A percentile compares a stretch with the other conserved stretches of the same genome.
Evolutionary conservation across 2,329 filamentous ascomycete genomes (phyloP).

Genomic region (Penicillium sclerotiorum): DNA sequence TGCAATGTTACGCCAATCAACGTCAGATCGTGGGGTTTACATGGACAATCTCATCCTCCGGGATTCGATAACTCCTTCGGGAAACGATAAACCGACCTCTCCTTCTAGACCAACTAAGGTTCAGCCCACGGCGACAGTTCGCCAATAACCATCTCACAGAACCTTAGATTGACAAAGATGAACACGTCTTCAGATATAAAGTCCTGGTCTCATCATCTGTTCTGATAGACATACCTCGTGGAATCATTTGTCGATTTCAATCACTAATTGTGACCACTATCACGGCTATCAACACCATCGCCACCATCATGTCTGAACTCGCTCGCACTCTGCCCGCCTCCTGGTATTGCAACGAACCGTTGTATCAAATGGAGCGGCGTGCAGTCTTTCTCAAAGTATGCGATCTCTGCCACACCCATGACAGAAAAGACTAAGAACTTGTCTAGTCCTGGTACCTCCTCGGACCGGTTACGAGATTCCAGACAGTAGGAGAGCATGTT

Average conservation of each 20-base stretch:
- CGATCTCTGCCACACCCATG: background rate
- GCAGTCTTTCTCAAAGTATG: conserved; percentile 54
- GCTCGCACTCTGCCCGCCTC: conserved; percentile 53
- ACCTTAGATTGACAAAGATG: background rate
- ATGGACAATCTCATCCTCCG: conserved; percentile 8
- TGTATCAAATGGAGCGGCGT: conserved; percentile 55
- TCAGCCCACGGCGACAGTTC: background rate
- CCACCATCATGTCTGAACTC: conserved; percentile 37
- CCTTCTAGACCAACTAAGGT: conserved; percentile 7
- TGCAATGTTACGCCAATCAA: background rate
- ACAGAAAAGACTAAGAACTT: conserved; percentile 6
- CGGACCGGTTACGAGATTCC: conserved; percentile 56
- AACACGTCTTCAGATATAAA: conserved; percentile 9
- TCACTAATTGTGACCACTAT: no score
- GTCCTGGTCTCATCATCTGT: background rate
- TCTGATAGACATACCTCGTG: no score
- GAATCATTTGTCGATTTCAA: no score
- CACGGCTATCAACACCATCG: no score
- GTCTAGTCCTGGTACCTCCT: conserved; percentile 56
- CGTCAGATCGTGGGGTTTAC: conserved; percentile 4
- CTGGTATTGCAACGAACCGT: conserved; percentile 53
- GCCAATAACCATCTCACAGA: conserved; percentile 3
- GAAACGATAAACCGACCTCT: conserved; percentile 31
- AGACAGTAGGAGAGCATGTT: conserved; percentile 43
- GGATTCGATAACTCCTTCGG: conserved; percentile 36